Conservation (phyloP, 176 grass and related monocot species). For the Tuctoria greenei region DNA sequence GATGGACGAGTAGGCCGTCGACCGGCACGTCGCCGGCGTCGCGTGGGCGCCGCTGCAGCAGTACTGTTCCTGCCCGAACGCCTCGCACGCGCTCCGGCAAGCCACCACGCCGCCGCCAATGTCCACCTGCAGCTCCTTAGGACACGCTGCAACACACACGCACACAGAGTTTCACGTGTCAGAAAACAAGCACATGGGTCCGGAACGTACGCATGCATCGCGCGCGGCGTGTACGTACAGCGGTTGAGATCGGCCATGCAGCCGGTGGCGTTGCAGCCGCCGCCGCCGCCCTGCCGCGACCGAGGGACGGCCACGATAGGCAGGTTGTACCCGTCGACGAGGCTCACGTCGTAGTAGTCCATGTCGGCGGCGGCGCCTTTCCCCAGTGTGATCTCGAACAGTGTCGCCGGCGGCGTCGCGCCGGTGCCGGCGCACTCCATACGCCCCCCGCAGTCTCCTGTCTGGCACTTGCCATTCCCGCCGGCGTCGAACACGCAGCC, state of each 20-base stretch:
- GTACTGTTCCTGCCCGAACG: slow-evolving; percentile 73
- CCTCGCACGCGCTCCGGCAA: slow-evolving; percentile 87
- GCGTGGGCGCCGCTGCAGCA: slow-evolving; percentile 93
- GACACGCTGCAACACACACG: slow-evolving; percentile 51
- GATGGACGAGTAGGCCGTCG: slow-evolving; percentile 66
- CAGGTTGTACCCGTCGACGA: slow-evolving; percentile 94
- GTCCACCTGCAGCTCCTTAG: slow-evolving; percentile 79
- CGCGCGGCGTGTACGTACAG: slow-evolving; percentile 55
- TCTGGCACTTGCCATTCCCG: slow-evolving; percentile 63
- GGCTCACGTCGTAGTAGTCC: slow-evolving; percentile 85
- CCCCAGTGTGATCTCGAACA: slow-evolving; percentile 87
- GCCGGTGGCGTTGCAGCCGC: slow-evolving; percentile 68
- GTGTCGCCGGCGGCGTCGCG: slow-evolving; percentile 59
- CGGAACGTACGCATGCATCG: background rate
- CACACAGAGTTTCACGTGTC: background rate
- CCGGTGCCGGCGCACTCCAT: slow-evolving; percentile 64
- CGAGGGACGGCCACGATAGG: slow-evolving; percentile 61
- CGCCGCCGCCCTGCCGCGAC: slow-evolving; percentile 39
- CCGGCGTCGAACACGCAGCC: slow-evolving; percentile 62
- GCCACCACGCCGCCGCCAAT: slow-evolving; percentile 53
- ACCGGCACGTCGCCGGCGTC: slow-evolving; percentile 61
- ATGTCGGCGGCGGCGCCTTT: slow-evolving; percentile 36
- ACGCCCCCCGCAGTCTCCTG: slow-evolving; percentile 67
- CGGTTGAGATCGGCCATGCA: slow-evolving; percentile 73
- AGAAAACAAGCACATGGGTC: background rate